Conservation (phyloP, 768 basidiomycete genomes). For the Brasilioporus rufonigricans region DNA sequence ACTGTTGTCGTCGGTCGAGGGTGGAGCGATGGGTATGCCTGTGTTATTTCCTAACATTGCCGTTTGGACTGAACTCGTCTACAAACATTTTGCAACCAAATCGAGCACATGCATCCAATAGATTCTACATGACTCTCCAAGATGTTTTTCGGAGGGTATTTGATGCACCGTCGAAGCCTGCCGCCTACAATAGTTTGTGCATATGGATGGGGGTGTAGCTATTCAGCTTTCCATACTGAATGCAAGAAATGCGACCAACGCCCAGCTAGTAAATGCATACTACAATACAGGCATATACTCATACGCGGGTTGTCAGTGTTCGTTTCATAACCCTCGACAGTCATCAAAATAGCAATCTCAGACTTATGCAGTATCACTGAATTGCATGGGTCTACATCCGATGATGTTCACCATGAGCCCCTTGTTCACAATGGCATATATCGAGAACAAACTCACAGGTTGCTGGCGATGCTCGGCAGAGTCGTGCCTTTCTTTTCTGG, state of each 20-base stretch:
- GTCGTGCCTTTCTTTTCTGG: neutral
- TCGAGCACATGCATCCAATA: too few relatives aligned
- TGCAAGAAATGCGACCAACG: neutral
- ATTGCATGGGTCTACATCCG: neutral
- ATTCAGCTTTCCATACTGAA: too few relatives aligned
- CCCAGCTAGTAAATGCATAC: neutral
- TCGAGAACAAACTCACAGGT: conserved; percentile 5
- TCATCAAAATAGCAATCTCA: neutral
- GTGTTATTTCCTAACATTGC: too few relatives aligned
- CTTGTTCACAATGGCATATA: neutral
- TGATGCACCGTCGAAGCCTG: too few relatives aligned
- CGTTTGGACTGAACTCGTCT: too few relatives aligned
- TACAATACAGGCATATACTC: conserved; percentile 2
- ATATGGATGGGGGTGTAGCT: too few relatives aligned
- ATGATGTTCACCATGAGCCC: neutral
- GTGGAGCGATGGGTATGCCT: too few relatives aligned
- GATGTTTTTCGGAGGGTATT: too few relatives aligned
- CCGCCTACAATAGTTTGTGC: too few relatives aligned
- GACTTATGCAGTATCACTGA: neutral
- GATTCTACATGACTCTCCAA: too few relatives aligned
- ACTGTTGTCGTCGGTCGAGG: too few relatives aligned
- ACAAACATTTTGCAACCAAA: too few relatives aligned
- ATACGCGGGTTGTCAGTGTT: neutral
- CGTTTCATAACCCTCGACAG: neutral
- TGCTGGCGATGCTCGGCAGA: neutral